Evolutionary conservation across 768 basidiomycete genomes (phyloP), one percentile per base, ranked within the genome.

Genomic region (Podaxis sp.): DNA sequence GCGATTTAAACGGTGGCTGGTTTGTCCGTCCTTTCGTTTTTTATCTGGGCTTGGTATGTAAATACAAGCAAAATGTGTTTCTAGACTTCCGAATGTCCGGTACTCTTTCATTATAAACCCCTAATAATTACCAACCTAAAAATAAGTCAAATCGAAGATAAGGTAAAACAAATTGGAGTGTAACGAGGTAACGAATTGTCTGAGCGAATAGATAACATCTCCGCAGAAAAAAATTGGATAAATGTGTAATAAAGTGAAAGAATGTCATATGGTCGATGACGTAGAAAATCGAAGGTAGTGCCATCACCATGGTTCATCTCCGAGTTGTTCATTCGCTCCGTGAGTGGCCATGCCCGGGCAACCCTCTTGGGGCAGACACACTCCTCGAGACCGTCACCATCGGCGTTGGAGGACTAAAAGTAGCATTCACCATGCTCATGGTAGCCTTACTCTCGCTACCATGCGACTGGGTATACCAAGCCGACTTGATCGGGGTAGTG

Each of bases 341-440:
- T 15, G 46, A 49, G 29, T 57, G 19, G 8, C 38, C 43, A 47
- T 57, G 56, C 8, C 27, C 25, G 3, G 17, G 29, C n/a, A 36
- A 1, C 41, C 41, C 43, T 19, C 29, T 13, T 22, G 57, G 46
- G n/a, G 22, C 46, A n/a, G 57, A 49, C 17, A 57, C 17, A 49
- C 57, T 57, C 46, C 57, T 57, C 29, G 46, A 57, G 17, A 57
- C 41, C 6, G 43, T 57, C 9, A 43, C 56, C 17, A 37, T 12
- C 46, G 4, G 12, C 37, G 19, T 29, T 4, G 56, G 19, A 24
- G 56, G 29, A 29, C 22, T 15, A 15, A 22, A n/a, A 22, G 17
- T 3, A 12, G 13, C 13, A 25, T 27, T 29, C 17, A 41, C 11
- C 13, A 46, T 7, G 6, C 9, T 57, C 19, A 5, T 27, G 15